Evolutionary conservation across 345 rosid genomes (phyloP).

Genomic region (Pistacia atlantica): DNA sequence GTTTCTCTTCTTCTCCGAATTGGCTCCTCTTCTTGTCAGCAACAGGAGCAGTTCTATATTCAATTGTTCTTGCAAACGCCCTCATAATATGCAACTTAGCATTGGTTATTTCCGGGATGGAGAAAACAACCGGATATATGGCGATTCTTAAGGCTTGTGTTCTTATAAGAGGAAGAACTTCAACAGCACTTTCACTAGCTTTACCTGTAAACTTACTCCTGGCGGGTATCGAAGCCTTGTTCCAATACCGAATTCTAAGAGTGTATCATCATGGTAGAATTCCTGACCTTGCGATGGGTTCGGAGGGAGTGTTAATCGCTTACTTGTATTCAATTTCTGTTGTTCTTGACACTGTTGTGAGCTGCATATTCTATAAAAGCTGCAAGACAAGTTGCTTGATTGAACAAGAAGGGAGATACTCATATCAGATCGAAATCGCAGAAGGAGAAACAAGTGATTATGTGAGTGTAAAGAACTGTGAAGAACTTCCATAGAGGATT

Average conservation of each 20-base stretch:
- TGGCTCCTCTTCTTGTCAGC: constrained; percentile 45
- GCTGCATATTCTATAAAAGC: constrained; percentile 59
- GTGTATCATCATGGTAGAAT: constrained; percentile 29
- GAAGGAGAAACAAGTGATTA: constrained; percentile 24
- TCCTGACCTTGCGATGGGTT: constrained; percentile 24
- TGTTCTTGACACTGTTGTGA: constrained; percentile 70
- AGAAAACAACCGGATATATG: constrained; percentile 50
- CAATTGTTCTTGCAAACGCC: constrained; percentile 61
- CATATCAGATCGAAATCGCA: constrained; percentile 37
- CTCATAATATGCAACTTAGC: constrained; percentile 69
- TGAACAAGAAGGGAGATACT: constrained; percentile 25
- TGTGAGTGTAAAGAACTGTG: constrained; percentile 29
- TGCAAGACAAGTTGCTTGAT: constrained; percentile 38
- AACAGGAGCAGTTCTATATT: constrained; percentile 64
- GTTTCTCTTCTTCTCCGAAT: constrained; percentile 40
- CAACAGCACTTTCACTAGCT: constrained; percentile 73
- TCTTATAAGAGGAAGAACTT: constrained; percentile 56
- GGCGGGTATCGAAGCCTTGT: constrained; percentile 79
- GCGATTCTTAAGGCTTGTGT: constrained; percentile 67
- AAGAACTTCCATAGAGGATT: constrained; percentile 33
- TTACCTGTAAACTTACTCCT: constrained; percentile 53
- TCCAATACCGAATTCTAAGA: constrained; percentile 54
- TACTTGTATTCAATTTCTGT: constrained; percentile 65
- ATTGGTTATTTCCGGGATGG: constrained; percentile 56
- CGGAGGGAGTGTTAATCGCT: constrained; percentile 67